Conservation (phyloP, 768 basidiomycete species). For the Sarcodon aspratus region DNA sequence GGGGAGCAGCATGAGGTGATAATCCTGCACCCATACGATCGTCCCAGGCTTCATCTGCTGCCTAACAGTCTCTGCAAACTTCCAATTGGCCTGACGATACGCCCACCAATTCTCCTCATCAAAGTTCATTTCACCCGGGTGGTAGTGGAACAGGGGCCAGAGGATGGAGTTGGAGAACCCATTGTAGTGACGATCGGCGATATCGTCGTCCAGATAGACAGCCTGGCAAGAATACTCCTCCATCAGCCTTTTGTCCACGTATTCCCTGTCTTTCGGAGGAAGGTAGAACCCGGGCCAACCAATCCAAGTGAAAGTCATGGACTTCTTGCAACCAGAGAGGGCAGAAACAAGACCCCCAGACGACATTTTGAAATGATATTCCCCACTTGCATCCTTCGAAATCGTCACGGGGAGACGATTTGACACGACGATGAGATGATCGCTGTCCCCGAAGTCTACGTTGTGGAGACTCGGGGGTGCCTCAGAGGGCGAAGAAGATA, state of each 20-base stretch:
- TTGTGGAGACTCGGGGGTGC: neutral
- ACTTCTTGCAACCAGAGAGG: constrained; percentile 96
- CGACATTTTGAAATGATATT: constrained; percentile 99
- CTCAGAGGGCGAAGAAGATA: too few relatives aligned
- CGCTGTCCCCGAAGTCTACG: neutral
- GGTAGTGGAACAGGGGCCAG: constrained; percentile 99
- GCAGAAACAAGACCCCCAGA: constrained; percentile 97
- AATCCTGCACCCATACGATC: constrained; percentile 99
- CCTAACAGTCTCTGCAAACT: constrained; percentile 85
- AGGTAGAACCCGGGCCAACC: constrained; percentile 95
- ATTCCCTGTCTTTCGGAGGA: constrained; percentile 80
- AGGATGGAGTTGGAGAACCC: constrained; percentile 99
- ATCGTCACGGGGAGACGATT: constrained; percentile 96
- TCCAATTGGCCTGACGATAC: constrained; percentile 92
- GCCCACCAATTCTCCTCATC: constrained; percentile 98
- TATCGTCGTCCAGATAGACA: constrained; percentile 94
- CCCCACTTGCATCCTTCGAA: constrained; percentile 81
- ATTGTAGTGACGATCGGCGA: constrained; percentile 97
- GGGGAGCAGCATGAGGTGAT: constrained; percentile 95
- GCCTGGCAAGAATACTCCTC: constrained; percentile 97
- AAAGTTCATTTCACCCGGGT: constrained; percentile 99
- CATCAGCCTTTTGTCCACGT: constrained; percentile 86
- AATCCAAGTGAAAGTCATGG: constrained; percentile 96
- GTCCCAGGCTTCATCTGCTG: constrained; percentile 72
- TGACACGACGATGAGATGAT: constrained; percentile 77